phyloP scores from a whole-genome alignment of 352 stramenopile species.

The Globisporangium lucens region DNA sequence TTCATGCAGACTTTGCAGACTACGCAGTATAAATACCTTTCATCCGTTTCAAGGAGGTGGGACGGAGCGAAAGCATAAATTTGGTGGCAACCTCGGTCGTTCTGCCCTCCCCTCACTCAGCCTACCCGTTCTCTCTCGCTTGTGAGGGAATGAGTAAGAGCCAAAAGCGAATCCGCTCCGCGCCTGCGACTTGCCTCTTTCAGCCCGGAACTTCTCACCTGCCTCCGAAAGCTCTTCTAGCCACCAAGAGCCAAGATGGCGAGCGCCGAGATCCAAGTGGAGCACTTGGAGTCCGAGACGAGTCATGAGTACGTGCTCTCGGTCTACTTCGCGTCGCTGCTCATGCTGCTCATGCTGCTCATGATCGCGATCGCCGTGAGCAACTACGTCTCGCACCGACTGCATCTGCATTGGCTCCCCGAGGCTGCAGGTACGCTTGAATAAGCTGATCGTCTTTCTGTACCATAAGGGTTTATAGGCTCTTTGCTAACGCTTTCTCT shows the following conservation, averaged over 20 bases:
- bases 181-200: background rate
- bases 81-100: background rate
- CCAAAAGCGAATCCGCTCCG: background rate
- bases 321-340: slow-evolving; percentile 73
- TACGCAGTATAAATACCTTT: background rate
- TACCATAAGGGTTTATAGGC: background rate
- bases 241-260: slow-evolving; percentile 13
- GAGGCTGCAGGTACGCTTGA: slow-evolving; percentile 46
- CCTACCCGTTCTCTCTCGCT: background rate
- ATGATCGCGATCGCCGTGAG: slow-evolving; percentile 76
- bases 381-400: slow-evolving; percentile 75
- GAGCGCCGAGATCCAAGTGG: slow-evolving; percentile 29
- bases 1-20: background rate
- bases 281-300: slow-evolving; percentile 41
- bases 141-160: background rate
- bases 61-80: background rate
- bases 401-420: slow-evolving; percentile 72
- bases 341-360: slow-evolving; percentile 69
- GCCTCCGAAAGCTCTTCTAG: background rate
- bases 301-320: slow-evolving; percentile 78
- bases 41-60: background rate
- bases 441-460: background rate
- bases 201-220: background rate
- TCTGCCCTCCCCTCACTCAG: background rate
- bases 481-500: background rate